A percentile compares a stretch with the other conserved stretches of the same genome.
Evolutionary conservation across 23 red algal species (phyloP).

Genomic region (Gracilariopsis chorda): DNA sequence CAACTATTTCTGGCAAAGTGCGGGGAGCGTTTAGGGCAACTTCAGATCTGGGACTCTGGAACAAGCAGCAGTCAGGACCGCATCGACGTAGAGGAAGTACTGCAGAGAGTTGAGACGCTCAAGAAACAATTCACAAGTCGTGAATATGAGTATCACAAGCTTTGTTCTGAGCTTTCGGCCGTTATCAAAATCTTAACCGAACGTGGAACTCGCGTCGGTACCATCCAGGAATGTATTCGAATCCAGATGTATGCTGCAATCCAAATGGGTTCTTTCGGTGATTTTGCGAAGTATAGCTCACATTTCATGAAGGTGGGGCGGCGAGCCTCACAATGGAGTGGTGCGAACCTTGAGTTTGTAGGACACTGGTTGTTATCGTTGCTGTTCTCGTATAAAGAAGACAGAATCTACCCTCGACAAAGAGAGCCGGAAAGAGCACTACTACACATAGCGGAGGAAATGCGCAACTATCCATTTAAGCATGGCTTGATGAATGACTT

Average conservation of each 20-base stretch:
- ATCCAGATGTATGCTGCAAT: not conserved
- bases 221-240: not conserved
- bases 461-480: not conserved
- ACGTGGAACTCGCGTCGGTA: not conserved
- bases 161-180: not conserved
- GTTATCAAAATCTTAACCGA: not conserved
- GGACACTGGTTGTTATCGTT: not conserved
- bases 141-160: constrained; percentile 6
- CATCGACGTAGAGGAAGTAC: not conserved
- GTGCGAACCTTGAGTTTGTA: not conserved
- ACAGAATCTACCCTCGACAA: not conserved
- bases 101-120: not conserved
- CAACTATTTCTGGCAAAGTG: not conserved
- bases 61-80: not conserved
- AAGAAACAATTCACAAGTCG: not conserved
- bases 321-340: not conserved
- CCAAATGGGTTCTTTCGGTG: not conserved
- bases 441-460: not conserved
- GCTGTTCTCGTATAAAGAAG: not conserved
- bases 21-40: not conserved
- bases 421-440: not conserved
- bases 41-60: not conserved
- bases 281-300: constrained; percentile 3
- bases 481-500: not conserved
- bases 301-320: not conserved